phyloP scores from a whole-genome alignment of 2,329 filamentous ascomycete species.

The Cryphonectria nitschkei region DNA sequence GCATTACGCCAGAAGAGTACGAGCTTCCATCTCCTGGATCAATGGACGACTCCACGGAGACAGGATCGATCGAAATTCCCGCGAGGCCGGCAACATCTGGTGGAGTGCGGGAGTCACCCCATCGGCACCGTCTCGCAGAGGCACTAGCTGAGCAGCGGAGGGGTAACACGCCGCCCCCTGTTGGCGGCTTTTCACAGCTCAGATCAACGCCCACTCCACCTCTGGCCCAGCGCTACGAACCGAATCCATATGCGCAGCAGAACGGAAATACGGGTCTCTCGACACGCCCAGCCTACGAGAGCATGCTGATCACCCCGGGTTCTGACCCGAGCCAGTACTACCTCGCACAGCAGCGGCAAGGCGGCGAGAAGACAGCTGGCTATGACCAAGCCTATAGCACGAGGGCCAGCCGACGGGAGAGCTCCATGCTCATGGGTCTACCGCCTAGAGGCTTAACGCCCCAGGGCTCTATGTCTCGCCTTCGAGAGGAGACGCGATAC shows the following conservation, averaged over 20 bases:
- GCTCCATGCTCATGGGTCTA: slow-evolving; percentile 59
- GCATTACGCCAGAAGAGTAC: slow-evolving; percentile 67
- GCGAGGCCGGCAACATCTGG: slow-evolving; percentile 55
- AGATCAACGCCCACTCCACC: slow-evolving; percentile 51
- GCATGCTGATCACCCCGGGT: slow-evolving; percentile 40
- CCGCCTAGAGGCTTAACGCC: slow-evolving; percentile 51
- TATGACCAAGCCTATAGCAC: slow-evolving; percentile 43
- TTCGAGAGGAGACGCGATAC: slow-evolving; percentile 58
- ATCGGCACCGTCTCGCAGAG: slow-evolving; percentile 53
- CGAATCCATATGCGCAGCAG: slow-evolving; percentile 46
- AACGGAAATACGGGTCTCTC: slow-evolving; percentile 36
- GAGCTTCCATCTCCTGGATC: slow-evolving; percentile 54
- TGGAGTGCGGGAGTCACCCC: slow-evolving; percentile 50
- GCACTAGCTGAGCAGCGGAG: slow-evolving; percentile 41
- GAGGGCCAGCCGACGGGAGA: slow-evolving; percentile 60
- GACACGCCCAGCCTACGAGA: slow-evolving; percentile 51
- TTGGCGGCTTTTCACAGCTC: slow-evolving; percentile 36
- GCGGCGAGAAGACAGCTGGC: slow-evolving; percentile 34
- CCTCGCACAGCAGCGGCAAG: slow-evolving; percentile 31
- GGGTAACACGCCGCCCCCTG: slow-evolving; percentile 53
- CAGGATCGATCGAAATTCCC: slow-evolving; percentile 31
- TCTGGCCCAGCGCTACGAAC: slow-evolving; percentile 47
- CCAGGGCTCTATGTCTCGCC: slow-evolving; percentile 56
- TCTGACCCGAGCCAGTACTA: slow-evolving; percentile 42
- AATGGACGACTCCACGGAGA: slow-evolving; percentile 36